A percentile compares a stretch with the other conserved stretches of the same genome.
phyloP scores from a whole-genome alignment of 2,329 filamentous ascomycete genomes.

The Nigrospora sphaerica region DNA sequence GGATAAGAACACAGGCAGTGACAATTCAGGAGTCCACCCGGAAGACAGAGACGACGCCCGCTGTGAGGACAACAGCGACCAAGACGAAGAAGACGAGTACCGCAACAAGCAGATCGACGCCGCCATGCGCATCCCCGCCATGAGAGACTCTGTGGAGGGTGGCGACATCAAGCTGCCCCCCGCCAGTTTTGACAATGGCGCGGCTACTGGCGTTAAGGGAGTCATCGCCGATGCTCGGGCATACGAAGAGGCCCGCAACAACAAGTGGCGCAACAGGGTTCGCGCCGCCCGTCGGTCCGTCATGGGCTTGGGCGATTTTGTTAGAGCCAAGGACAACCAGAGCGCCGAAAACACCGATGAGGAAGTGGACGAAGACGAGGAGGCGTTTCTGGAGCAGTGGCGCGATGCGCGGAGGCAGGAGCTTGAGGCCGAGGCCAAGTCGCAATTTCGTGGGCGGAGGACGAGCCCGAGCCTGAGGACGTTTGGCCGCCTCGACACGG shows the following conservation, averaged over 20 bases:
- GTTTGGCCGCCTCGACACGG: constrained; percentile 73
- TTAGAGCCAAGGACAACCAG: constrained; percentile 19
- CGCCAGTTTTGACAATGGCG: constrained; percentile 56
- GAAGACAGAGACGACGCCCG: constrained; percentile 47
- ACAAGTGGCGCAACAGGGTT: constrained; percentile 46
- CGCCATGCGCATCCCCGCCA: constrained; percentile 57
- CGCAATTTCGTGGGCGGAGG: constrained; percentile 49
- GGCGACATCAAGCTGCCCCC: constrained; percentile 53
- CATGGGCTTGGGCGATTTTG: constrained; percentile 35
- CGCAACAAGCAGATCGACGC: constrained; percentile 51
- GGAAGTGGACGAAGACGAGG: constrained; percentile 57
- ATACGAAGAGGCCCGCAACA: constrained; percentile 61
- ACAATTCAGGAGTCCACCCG: constrained; percentile 40
- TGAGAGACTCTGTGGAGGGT: constrained; percentile 30
- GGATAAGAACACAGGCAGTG: constrained; percentile 40
- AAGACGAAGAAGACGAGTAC: constrained; percentile 48
- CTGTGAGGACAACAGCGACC: constrained; percentile 31
- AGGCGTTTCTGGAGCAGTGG: constrained; percentile 79
- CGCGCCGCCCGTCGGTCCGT: constrained; percentile 48
- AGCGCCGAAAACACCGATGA: constrained; percentile 34
- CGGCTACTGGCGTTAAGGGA: constrained; percentile 76
- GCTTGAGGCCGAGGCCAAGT: constrained; percentile 58
- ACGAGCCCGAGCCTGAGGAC: constrained; percentile 70
- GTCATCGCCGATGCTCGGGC: constrained; percentile 79
- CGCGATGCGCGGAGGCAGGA: constrained; percentile 72